Percentiles rank a stretch among this genome's conserved stretches.
These are phyloP conservation scores for Fusarium gaditjirri DNA, from an alignment of 2,329 filamentous ascomycete species.

Conservation along the genomic window DNA sequence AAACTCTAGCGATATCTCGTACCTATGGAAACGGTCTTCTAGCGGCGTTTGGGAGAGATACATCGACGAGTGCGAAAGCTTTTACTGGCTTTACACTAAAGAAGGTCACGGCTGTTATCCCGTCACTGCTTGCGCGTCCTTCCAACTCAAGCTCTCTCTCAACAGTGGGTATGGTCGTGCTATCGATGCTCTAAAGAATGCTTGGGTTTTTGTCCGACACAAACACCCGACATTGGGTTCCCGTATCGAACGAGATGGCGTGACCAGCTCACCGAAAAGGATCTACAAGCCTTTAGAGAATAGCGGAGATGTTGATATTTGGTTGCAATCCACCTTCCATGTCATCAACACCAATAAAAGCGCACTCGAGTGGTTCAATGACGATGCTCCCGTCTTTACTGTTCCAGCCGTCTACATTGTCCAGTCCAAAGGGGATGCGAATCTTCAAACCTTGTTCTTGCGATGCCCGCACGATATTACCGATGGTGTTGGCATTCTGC, in stretches of 20 bases:
- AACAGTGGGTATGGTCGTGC: rapidly evolving
- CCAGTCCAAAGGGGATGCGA: no score
- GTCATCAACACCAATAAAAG: no score
- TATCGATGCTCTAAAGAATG: not conserved
- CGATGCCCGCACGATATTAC: no score
- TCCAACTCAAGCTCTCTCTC: not conserved
- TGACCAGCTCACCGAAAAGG: not conserved
- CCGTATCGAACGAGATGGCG: not conserved
- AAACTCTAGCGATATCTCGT: rapidly evolving
- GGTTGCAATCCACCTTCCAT: no score
- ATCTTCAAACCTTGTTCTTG: no score
- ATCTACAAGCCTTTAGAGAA: not conserved
- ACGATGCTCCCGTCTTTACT: no score
- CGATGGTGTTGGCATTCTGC: no score
- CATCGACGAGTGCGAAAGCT: not conserved
- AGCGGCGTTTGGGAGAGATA: not conserved
- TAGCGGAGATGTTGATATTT: no score
- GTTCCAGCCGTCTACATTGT: no score
- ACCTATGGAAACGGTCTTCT: not conserved
- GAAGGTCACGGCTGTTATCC: not conserved
- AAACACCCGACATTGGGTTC: not conserved
- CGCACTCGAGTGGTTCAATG: no score
- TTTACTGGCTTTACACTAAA: constrained; percentile 1
- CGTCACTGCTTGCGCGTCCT: not conserved
- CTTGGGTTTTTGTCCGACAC: not conserved